Evolutionary conservation across 768 basidiomycete species (phyloP), one percentile per base, ranked within the genome.

Genomic region (Suillus decipiens): DNA sequence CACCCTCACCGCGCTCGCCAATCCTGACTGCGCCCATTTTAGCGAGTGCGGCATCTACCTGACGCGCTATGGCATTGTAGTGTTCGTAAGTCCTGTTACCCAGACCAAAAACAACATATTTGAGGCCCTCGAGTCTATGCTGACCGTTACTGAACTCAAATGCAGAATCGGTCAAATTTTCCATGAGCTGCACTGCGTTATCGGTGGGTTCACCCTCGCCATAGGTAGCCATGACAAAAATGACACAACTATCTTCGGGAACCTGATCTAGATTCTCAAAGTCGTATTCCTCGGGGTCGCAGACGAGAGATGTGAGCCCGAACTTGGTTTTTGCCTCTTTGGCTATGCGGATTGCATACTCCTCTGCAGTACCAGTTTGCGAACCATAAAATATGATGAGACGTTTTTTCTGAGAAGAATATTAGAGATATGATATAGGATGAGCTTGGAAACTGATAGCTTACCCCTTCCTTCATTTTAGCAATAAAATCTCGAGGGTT

Each of bases 121-220:
- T 94, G 73, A 99, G 85, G 62, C 90, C 92, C 0, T 86, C 82
- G 45, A 99, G 84, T 43, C 80, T 84, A 74, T 84, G 90, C 65
- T 83, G 82, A 50, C 93, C 93, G 43, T 88, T 87, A 76, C 85
- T 88, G 77, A 97, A 99, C 71, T 90, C 89, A 74, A 95, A 95
- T 14, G 88, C 87, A 5, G 89, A 84, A 71, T 98, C 95, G 66
- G 89, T 82, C 64, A 99, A 72, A 77, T 94, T 95, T 75, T 96
- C 93, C 87, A 95, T 89, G 68, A 99, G 87, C 67, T 90, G 87
- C 15, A 97, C 92, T 6, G 96, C 95, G 73, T 99, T 99, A 75
- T 99, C 96, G 12, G 96, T 99, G 37, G 96, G 96, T 76, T 99
- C 96, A 63, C 96, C 96, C 80, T 99, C 96, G 66, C 96, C 96